Conservation (phyloP, 352 stramenopile species). For the Nothophytophthora sp. region DNA sequence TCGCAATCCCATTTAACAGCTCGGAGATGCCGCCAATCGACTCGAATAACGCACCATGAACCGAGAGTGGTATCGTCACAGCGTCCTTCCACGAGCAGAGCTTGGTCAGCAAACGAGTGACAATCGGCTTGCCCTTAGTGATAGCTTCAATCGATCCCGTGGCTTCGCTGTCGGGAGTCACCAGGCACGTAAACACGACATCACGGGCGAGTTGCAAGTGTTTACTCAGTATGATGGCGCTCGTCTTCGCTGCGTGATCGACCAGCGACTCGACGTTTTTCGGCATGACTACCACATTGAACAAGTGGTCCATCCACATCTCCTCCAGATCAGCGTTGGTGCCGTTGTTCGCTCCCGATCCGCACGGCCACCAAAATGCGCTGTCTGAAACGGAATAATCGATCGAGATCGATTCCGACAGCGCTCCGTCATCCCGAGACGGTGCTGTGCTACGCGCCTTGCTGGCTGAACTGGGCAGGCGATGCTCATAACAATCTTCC, state of each 20-base stretch:
- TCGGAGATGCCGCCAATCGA: slow-evolving; percentile 77
- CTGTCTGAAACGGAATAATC: slow-evolving; percentile 78
- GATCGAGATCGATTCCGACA: slow-evolving; percentile 71
- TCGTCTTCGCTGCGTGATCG: slow-evolving; percentile 75
- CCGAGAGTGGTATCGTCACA: slow-evolving; percentile 73
- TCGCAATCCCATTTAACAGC: slow-evolving; percentile 52
- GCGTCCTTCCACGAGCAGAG: slow-evolving; percentile 61
- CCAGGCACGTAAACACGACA: slow-evolving; percentile 53
- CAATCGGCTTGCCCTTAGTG: slow-evolving; percentile 53
- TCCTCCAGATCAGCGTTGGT: slow-evolving; percentile 29
- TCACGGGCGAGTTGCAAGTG: slow-evolving; percentile 79
- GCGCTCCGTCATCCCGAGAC: slow-evolving; percentile 59
- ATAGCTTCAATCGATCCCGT: slow-evolving; percentile 25
- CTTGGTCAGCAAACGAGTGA: slow-evolving; percentile 60
- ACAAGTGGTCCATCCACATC: slow-evolving; percentile 78
- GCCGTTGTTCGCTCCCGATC: slow-evolving; percentile 11
- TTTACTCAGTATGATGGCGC: slow-evolving; percentile 74
- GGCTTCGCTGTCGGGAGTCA: slow-evolving; percentile 15
- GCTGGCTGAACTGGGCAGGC: slow-evolving; percentile 24
- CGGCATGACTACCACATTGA: slow-evolving; percentile 62
- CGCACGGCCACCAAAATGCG: slow-evolving; percentile 83
- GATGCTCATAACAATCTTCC: slow-evolving; percentile 76
- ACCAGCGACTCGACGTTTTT: slow-evolving; percentile 64
- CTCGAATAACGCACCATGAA: slow-evolving; percentile 84
- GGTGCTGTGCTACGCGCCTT: slow-evolving; percentile 10